Evolutionary conservation across 306 rosid genomes (phyloP).

Genomic region (Cucumis hystrix): DNA sequence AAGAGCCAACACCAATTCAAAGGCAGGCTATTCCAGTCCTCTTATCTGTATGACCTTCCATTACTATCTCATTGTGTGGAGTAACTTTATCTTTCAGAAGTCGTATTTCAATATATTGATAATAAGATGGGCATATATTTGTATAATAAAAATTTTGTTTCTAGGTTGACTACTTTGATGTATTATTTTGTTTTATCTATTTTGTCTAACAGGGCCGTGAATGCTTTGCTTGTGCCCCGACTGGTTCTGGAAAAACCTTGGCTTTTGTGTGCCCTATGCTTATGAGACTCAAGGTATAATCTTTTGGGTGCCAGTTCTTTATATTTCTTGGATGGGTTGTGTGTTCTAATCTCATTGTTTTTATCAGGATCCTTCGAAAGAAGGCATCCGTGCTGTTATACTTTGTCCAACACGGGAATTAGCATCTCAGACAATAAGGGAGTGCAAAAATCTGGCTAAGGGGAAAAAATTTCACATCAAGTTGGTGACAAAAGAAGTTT

Average conservation of each 20-base stretch:
- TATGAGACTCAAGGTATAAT: constrained; percentile 70
- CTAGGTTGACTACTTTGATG: background rate
- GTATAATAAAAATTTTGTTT: background rate
- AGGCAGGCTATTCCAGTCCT: constrained; percentile 96
- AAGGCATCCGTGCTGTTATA: constrained; percentile 70
- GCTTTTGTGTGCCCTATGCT: constrained; percentile 90
- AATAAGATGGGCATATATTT: background rate
- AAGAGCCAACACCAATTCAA: constrained; percentile 90
- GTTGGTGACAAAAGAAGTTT: constrained; percentile 52
- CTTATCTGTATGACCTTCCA: constrained; percentile 48
- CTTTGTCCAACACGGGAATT: constrained; percentile 82
- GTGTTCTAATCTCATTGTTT: constrained; percentile 10
- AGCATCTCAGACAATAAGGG: constrained; percentile 76
- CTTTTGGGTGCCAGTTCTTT: constrained; percentile 3
- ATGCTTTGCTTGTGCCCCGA: constrained; percentile 98
- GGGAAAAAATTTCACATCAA: constrained; percentile 52
- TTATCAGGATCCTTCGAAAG: constrained; percentile 39
- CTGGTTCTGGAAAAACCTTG: constrained; percentile 94
- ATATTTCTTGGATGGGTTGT: constrained; percentile 5
- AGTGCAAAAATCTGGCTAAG: constrained; percentile 70
- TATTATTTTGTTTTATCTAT: background rate
- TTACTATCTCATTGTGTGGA: constrained; percentile 3
- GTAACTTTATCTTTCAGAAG: background rate
- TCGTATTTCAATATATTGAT: background rate
- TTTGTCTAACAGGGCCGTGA: constrained; percentile 46